Percentiles rank a stretch among this genome's conserved stretches.
Evolutionary conservation across 2,329 filamentous ascomycete genomes (phyloP).

Genomic region (Raffaelea ambrosiae): DNA sequence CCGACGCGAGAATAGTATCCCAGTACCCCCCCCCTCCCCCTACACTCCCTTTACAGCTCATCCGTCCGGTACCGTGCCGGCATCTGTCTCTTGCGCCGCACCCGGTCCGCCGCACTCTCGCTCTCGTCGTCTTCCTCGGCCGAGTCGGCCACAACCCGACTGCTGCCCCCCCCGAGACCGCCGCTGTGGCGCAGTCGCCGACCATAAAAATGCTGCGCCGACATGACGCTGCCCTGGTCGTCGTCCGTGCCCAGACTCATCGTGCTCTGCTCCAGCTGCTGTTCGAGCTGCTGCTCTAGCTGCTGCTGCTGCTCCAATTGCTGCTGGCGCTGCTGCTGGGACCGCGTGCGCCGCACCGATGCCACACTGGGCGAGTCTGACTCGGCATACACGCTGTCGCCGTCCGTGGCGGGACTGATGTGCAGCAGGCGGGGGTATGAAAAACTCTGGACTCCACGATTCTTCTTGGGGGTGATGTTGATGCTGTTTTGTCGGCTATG

Average conservation of each 20-base stretch:
- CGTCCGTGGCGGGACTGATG: not conserved
- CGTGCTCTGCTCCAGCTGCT: not conserved
- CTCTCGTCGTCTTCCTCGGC: conserved; percentile 6
- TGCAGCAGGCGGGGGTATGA: too few relatives aligned
- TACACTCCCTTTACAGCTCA: too few relatives aligned
- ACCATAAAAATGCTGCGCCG: conserved; percentile 4
- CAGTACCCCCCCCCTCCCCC: too few relatives aligned
- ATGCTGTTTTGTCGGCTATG: too few relatives aligned
- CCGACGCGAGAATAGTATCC: too few relatives aligned
- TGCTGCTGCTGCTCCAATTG: too few relatives aligned
- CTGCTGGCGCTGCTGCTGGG: not conserved
- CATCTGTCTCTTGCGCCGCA: too few relatives aligned
- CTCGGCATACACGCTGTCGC: conserved; percentile 1
- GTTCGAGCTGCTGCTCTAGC: not conserved
- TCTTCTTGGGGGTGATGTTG: too few relatives aligned
- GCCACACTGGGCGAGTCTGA: not conserved
- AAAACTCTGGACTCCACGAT: too few relatives aligned
- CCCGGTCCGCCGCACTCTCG: too few relatives aligned
- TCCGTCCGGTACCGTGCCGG: too few relatives aligned
- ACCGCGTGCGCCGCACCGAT: not conserved
- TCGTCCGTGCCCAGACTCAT: not conserved
- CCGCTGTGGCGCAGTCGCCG: not conserved
- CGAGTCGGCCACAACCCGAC: conserved; percentile 7
- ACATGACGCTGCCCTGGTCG: conserved; percentile 4
- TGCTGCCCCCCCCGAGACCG: too few relatives aligned